These are phyloP conservation scores for Saccharata proteae DNA, from an alignment of 2,329 filamentous ascomycete species.

Conservation along the genomic window DNA sequence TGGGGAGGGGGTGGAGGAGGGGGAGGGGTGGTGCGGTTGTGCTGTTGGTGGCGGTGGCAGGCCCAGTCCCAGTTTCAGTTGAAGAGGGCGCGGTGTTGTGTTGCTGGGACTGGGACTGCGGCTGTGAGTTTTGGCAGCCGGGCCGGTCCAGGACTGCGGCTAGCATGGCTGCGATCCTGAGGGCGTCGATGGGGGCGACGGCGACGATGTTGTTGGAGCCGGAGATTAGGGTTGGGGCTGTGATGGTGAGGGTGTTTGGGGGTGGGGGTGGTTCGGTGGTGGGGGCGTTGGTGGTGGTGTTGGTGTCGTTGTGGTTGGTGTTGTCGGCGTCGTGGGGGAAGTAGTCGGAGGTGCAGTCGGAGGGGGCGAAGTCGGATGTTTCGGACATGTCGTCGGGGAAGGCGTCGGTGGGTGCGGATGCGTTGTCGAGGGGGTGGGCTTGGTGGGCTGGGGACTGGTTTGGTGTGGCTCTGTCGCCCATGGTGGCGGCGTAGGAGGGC, in stretches of 20 bases:
- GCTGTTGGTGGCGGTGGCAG: not conserved
- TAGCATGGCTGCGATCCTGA: slow-evolving; percentile 33
- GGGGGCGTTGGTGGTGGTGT: not conserved
- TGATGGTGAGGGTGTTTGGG: slow-evolving; percentile 32
- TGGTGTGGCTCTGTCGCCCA: too few species aligned
- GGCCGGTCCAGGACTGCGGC: slow-evolving; percentile 31
- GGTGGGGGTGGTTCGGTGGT: not conserved
- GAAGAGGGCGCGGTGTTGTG: slow-evolving; percentile 2
- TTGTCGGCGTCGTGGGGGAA: slow-evolving; percentile 2
- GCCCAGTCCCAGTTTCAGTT: not conserved
- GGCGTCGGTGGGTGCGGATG: too few species aligned
- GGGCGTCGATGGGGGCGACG: slow-evolving; percentile 29
- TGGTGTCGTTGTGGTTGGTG: slow-evolving; percentile 5
- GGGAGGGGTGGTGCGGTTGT: not conserved
- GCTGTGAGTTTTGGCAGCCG: slow-evolving; percentile 19
- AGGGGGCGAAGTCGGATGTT: too few species aligned
- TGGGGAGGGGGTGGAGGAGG: not conserved
- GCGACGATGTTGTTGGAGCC: slow-evolving; percentile 40
- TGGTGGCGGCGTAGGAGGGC: slow-evolving; percentile 1
- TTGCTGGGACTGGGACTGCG: not conserved
- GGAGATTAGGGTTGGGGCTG: slow-evolving; percentile 35
- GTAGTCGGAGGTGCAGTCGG: too few species aligned
- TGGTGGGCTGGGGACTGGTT: too few species aligned
- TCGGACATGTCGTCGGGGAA: too few species aligned
- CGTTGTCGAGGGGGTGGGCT: too few species aligned